phyloP scores from a whole-genome alignment of 1,284 basidiomycete genomes.

The Pisolithus thermaeus region DNA sequence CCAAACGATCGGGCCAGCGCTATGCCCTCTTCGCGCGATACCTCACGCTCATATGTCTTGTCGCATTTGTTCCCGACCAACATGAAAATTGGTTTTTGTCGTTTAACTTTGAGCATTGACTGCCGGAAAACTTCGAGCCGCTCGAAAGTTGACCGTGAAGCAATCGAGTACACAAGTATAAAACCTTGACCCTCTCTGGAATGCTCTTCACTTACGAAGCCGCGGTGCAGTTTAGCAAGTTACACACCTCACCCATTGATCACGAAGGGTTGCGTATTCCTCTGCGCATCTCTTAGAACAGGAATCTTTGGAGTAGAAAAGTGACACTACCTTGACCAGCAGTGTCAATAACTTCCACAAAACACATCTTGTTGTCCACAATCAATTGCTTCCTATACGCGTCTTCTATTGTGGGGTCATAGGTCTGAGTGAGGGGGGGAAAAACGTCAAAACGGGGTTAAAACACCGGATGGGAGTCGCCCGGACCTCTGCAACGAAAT shows the following conservation, averaged over 20 bases:
- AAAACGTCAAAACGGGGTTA: constrained; percentile 10
- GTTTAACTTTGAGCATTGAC: constrained; percentile 91
- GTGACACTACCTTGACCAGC: constrained; percentile 79
- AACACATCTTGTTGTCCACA: constrained; percentile 88
- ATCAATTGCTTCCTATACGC: constrained; percentile 90
- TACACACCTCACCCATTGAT: constrained; percentile 96
- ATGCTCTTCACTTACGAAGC: constrained; percentile 7
- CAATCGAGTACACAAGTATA: constrained; percentile 97
- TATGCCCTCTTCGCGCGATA: constrained; percentile 84
- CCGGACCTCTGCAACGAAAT: constrained; percentile 40
- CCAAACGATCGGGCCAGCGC: constrained; percentile 83
- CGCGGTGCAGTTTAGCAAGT: constrained; percentile 1
- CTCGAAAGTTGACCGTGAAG: constrained; percentile 90
- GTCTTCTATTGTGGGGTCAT: constrained; percentile 93
- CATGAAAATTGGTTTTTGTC: constrained; percentile 81
- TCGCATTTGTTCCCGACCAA: constrained; percentile 92
- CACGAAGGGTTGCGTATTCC: constrained; percentile 95
- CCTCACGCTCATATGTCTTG: constrained; percentile 80
- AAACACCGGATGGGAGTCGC: constrained; percentile 7
- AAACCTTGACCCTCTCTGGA: constrained; percentile 96
- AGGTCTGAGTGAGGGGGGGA: constrained; percentile 47
- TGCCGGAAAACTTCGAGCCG: constrained; percentile 93
- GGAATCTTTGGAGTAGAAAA: constrained; percentile 5
- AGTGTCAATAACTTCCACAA: constrained; percentile 90
- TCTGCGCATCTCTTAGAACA: constrained; percentile 42